phyloP scores from a whole-genome alignment of 768 basidiomycete genomes.

The Serendipita vermifera region DNA sequence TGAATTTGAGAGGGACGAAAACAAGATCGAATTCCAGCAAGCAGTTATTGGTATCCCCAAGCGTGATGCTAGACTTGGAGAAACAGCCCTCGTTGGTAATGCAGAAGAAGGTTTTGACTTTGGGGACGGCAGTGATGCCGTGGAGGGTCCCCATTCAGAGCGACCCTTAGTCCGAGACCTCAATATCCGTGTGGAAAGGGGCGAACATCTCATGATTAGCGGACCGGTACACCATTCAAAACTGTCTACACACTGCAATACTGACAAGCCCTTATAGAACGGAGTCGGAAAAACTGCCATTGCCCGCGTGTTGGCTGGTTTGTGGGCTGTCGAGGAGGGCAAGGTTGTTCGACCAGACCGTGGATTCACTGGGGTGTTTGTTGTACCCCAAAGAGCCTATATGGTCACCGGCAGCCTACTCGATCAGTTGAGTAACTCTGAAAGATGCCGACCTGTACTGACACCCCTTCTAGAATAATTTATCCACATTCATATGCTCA shows the following conservation, averaged over 20 bases:
- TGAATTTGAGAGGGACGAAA: conserved; percentile 24
- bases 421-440: conserved; percentile 48
- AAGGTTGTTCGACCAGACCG: conserved; percentile 26
- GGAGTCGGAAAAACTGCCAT: conserved; percentile 87
- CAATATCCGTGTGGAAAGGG: conserved; percentile 43
- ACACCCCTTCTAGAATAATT: conserved; percentile 39
- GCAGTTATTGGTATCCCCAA: conserved; percentile 61
- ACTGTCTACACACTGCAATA: background rate
- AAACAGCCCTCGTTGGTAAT: conserved; percentile 6
- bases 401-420: conserved; percentile 78
- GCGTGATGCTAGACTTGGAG: conserved; percentile 12
- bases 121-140: conserved; percentile 3
- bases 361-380: conserved; percentile 50
- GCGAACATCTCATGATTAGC: conserved; percentile 87
- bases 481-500: conserved; percentile 80
- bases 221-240: conserved; percentile 35
- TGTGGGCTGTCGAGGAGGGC: conserved; percentile 55
- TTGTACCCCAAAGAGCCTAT: conserved; percentile 88
- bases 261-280: conserved; percentile 27
- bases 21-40: conserved; percentile 45
- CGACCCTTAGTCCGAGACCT: conserved; percentile 58
- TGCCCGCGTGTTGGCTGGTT: conserved; percentile 74
- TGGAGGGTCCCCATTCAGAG: conserved; percentile 18
- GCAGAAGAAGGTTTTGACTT: conserved; percentile 8
- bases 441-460: background rate